Evolutionary conservation across 2,329 filamentous ascomycete genomes (phyloP).

Genomic region (Apiospora koreana): DNA sequence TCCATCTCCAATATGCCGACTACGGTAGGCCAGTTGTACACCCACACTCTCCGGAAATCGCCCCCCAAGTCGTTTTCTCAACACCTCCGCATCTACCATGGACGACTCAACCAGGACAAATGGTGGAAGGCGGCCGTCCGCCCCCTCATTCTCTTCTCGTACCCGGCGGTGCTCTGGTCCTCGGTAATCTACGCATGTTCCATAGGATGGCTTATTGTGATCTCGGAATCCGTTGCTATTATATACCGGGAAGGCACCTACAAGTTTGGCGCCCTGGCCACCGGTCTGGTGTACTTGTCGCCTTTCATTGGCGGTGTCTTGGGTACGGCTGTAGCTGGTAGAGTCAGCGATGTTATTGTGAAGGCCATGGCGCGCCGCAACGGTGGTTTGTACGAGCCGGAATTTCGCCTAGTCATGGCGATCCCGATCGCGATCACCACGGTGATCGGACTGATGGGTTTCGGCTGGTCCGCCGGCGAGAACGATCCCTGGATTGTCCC

Average conservation of each 20-base stretch:
- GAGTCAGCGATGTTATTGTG: constrained; percentile 83
- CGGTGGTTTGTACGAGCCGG: constrained; percentile 92
- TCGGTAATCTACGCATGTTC: constrained; percentile 82
- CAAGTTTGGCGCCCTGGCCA: constrained; percentile 78
- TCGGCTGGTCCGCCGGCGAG: constrained; percentile 85
- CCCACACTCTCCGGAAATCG: constrained; percentile 64
- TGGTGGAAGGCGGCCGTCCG: constrained; percentile 79
- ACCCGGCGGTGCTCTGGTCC: constrained; percentile 89
- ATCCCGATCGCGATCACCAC: constrained; percentile 77
- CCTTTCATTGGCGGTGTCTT: constrained; percentile 87
- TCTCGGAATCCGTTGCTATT: constrained; percentile 82
- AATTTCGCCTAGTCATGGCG: constrained; percentile 89
- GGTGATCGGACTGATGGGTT: constrained; percentile 86
- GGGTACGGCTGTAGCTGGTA: constrained; percentile 89
- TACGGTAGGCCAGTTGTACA: constrained; percentile 59
- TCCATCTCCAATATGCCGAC: constrained; percentile 35
- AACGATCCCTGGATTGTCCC: constrained; percentile 86
- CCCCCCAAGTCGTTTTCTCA: constrained; percentile 72
- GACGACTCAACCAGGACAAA: constrained; percentile 73
- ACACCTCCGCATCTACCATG: constrained; percentile 76
- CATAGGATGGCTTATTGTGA: constrained; percentile 92
- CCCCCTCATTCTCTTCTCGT: constrained; percentile 83
- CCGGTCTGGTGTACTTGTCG: constrained; percentile 84
- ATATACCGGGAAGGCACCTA: constrained; percentile 77
- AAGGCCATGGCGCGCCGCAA: constrained; percentile 80